Conservation (phyloP, 257 asterid genomes). For the Solanum chmielewskii region DNA sequence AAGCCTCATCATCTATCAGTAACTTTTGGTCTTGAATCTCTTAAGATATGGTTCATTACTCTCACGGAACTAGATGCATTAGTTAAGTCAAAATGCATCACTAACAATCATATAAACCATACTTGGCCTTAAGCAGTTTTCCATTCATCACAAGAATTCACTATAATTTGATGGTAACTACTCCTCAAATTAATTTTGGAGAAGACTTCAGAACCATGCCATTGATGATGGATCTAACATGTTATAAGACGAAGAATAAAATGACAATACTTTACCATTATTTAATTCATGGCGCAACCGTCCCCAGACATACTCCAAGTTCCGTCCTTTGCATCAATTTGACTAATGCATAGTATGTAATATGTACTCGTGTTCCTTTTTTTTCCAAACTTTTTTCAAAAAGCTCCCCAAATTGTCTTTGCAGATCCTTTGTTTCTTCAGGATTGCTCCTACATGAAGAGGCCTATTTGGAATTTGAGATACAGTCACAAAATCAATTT, state of each 20-base stretch:
- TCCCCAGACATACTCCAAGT: background rate
- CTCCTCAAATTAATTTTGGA: background rate
- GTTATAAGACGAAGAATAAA: background rate
- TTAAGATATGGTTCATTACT: background rate
- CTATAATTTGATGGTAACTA: background rate
- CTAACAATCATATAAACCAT: background rate
- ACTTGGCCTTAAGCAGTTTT: background rate
- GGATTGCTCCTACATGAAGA: background rate
- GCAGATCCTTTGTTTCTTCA: background rate
- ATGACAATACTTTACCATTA: background rate
- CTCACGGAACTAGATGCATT: background rate
- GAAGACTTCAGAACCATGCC: background rate
- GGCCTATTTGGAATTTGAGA: background rate
- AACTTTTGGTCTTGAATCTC: background rate
- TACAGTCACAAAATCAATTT: background rate
- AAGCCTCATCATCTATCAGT: background rate
- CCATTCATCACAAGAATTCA: background rate
- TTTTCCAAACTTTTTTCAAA: background rate
- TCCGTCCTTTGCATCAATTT: background rate
- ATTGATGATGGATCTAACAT: background rate
- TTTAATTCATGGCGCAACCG: background rate
- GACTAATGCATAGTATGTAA: background rate
- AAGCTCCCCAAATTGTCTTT: background rate
- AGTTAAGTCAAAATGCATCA: background rate
- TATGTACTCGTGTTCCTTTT: background rate